A percentile compares a stretch with the other conserved stretches of the same genome.
phyloP scores from a whole-genome alignment of 179 eudicot genomes.

The Gypsophila paniculata region DNA sequence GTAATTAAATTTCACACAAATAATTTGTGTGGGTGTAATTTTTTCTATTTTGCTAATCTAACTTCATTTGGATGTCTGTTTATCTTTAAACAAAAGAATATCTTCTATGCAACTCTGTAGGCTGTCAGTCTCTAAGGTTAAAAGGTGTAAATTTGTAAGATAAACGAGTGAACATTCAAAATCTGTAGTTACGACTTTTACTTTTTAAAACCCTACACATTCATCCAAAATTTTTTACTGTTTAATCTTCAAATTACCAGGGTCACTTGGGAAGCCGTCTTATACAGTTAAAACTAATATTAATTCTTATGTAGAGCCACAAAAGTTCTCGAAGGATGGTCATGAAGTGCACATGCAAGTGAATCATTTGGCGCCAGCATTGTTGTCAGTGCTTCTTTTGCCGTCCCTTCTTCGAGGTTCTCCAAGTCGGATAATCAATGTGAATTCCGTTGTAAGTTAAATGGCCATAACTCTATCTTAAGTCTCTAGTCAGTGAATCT shows the following conservation, averaged over 20 bases:
- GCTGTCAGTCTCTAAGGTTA: too few relatives aligned
- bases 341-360: constrained; percentile 95
- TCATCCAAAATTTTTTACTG: not conserved
- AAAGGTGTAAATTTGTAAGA: not conserved
- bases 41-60: not conserved
- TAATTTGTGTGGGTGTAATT: not conserved
- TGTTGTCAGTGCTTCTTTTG: constrained; percentile 73
- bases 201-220: not conserved
- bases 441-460: constrained; percentile 83
- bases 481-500: not conserved
- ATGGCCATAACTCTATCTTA: not conserved
- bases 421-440: constrained; percentile 83
- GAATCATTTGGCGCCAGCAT: constrained; percentile 90
- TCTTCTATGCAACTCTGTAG: not conserved
- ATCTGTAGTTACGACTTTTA: not conserved
- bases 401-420: constrained; percentile 89
- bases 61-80: not conserved
- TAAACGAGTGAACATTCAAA: not conserved
- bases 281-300: not conserved
- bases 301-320: constrained; percentile 55
- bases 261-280: too few relatives aligned
- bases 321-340: constrained; percentile 75
- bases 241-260: not conserved
- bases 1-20: not conserved
- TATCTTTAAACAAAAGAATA: not conserved